A percentile compares a stretch with the other conserved stretches of the same genome.
Evolutionary conservation across 768 basidiomycete genomes (phyloP).

Genomic region (Cyathus striatus): DNA sequence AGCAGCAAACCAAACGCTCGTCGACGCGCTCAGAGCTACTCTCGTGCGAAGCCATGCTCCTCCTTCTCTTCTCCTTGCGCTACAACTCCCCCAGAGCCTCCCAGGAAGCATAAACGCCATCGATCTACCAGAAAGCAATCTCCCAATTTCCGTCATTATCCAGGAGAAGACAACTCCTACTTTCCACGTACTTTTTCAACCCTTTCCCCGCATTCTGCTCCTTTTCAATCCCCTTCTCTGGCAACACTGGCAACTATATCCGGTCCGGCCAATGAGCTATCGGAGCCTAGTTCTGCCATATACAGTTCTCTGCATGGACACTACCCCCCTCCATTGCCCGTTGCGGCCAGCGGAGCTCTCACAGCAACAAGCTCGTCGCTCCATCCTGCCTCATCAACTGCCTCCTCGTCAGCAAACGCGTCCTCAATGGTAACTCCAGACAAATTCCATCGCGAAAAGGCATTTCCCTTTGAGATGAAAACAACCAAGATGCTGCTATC

Average conservation of each 20-base stretch:
- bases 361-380: conserved; percentile 7
- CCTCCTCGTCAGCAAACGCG: conserved; percentile 3
- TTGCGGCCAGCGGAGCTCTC: conserved; percentile 7
- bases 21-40: neutral
- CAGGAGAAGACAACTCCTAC: conserved; percentile 18
- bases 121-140: conserved; percentile 5
- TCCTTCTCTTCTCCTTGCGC: conserved; percentile 4
- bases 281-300: conserved; percentile 5
- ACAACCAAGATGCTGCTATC: neutral
- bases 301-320: neutral
- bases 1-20: neutral
- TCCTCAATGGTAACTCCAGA: neutral
- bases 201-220: conserved; percentile 4
- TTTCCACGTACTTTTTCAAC: conserved; percentile 17
- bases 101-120: conserved; percentile 5
- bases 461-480: neutral
- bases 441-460: neutral
- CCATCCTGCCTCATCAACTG: conserved; percentile 5
- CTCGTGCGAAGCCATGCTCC: neutral
- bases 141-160: conserved; percentile 28
- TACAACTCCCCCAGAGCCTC: conserved; percentile 5
- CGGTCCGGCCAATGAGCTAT: conserved; percentile 11
- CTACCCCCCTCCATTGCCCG: conserved; percentile 6
- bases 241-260: conserved; percentile 8
- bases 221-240: conserved; percentile 2